Conservation (phyloP, 2,329 filamentous ascomycete genomes). For the Colletotrichum sp. region DNA sequence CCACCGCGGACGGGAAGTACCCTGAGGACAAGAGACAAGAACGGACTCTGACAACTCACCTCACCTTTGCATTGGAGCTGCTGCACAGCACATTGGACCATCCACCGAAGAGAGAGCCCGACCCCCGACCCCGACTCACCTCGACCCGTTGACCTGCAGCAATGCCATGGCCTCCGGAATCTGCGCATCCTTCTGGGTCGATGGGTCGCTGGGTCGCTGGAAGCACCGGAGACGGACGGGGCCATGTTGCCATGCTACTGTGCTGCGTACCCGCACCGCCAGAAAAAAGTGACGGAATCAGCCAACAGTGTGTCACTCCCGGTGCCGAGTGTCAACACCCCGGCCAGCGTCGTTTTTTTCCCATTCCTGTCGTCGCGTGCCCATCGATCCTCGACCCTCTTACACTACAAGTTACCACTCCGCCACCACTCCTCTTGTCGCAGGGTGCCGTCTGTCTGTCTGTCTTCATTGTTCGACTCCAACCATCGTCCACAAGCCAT, state of each 20-base stretch:
- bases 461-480: not conserved
- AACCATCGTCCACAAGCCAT: not conserved
- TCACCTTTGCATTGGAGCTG: not conserved
- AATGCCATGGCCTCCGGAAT: not conserved
- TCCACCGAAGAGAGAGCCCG: not conserved
- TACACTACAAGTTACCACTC: not conserved
- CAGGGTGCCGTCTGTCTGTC: not conserved
- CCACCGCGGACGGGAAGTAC: not conserved
- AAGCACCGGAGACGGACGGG: not conserved
- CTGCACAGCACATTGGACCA: not conserved
- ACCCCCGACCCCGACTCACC: not conserved
- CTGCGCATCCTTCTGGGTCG: not conserved
- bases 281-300: not conserved
- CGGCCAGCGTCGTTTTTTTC: not conserved
- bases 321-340: not conserved
- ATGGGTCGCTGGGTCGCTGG: not conserved
- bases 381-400: not conserved
- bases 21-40: not conserved
- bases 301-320: not conserved
- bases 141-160: not conserved
- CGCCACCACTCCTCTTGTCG: not conserved
- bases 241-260: not conserved
- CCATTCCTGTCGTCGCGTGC: not conserved
- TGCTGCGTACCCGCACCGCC: too few relatives aligned
- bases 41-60: not conserved